Conservation (phyloP, 257 asterid genomes). For the Gentiana dahurica region DNA sequence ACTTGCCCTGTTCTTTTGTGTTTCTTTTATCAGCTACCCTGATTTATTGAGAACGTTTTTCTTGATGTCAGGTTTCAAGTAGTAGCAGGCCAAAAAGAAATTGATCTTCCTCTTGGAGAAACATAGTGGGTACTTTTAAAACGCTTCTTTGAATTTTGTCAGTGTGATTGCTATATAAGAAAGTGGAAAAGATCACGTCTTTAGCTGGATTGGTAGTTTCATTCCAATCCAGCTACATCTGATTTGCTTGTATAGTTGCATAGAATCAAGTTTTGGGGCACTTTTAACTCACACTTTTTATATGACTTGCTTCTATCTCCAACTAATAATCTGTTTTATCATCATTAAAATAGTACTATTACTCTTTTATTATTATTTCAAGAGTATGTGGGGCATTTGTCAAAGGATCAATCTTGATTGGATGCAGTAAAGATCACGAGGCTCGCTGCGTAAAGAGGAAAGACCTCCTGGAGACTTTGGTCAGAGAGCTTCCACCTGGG, state of each 20-base stretch:
- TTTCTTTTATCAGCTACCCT: too few relatives aligned
- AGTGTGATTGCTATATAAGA: too few relatives aligned
- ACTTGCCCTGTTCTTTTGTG: too few relatives aligned
- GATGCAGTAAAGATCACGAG: conserved; percentile 36
- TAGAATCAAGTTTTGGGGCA: background rate
- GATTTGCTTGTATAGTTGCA: background rate
- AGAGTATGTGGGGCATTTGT: background rate
- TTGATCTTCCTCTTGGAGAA: conserved; percentile 13
- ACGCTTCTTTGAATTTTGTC: too few relatives aligned
- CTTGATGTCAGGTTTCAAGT: conserved; percentile 21
- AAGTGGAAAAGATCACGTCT: too few relatives aligned
- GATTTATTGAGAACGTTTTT: too few relatives aligned
- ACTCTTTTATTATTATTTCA: background rate
- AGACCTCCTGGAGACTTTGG: conserved; percentile 47
- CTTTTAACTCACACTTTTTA: background rate
- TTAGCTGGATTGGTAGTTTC: too few relatives aligned
- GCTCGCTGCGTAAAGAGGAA: conserved; percentile 53
- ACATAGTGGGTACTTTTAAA: conserved; percentile 21
- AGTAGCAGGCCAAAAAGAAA: conserved; percentile 17
- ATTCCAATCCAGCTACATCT: background rate
- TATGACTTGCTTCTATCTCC: too few relatives aligned
- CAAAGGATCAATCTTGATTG: conserved; percentile 1
- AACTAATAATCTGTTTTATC: too few relatives aligned
- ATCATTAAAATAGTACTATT: too few relatives aligned
- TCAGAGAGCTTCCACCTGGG: conserved; percentile 57